These are phyloP conservation scores for Fusarium cicatricum DNA, from an alignment of 2,329 filamentous ascomycete species.

Conservation along the genomic window DNA sequence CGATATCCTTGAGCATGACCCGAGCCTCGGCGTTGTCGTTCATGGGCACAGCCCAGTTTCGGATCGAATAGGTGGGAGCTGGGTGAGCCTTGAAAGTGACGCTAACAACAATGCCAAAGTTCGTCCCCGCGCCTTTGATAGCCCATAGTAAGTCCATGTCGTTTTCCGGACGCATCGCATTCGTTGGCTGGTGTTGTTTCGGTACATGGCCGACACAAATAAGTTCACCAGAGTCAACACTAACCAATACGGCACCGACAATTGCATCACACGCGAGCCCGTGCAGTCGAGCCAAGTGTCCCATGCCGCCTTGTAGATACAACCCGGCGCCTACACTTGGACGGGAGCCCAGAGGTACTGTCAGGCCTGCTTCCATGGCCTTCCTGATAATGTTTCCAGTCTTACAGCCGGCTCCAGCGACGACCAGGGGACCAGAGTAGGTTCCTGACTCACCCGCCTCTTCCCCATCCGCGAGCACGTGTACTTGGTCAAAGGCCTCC, in stretches of 20 bases:
- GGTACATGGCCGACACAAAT: conserved; percentile 63
- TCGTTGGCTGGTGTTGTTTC: conserved; percentile 50
- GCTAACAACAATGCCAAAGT: conserved; percentile 65
- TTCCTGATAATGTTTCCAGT: conserved; percentile 61
- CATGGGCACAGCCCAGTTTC: conserved; percentile 53
- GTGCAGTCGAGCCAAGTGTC: conserved; percentile 62
- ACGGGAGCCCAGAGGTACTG: conserved; percentile 66
- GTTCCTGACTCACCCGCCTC: conserved; percentile 26
- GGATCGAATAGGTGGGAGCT: conserved; percentile 51
- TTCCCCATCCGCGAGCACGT: conserved; percentile 48
- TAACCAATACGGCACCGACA: conserved; percentile 67
- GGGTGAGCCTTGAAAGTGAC: conserved; percentile 58
- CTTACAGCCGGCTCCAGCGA: conserved; percentile 65
- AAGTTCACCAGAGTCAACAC: conserved; percentile 56
- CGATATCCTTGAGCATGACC: conserved; percentile 51
- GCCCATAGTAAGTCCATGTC: conserved; percentile 65
- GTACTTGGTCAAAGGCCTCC: conserved; percentile 60
- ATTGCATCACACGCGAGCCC: conserved; percentile 68
- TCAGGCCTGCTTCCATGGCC: conserved; percentile 57
- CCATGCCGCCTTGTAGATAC: conserved; percentile 72
- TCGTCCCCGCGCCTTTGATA: conserved; percentile 65
- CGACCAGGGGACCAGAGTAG: conserved; percentile 47
- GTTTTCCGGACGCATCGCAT: conserved; percentile 53
- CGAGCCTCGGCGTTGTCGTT: conserved; percentile 38
- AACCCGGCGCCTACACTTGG: conserved; percentile 70